Conservation (phyloP, 208 protist species). For the Wallacemonas sp. region DNA sequence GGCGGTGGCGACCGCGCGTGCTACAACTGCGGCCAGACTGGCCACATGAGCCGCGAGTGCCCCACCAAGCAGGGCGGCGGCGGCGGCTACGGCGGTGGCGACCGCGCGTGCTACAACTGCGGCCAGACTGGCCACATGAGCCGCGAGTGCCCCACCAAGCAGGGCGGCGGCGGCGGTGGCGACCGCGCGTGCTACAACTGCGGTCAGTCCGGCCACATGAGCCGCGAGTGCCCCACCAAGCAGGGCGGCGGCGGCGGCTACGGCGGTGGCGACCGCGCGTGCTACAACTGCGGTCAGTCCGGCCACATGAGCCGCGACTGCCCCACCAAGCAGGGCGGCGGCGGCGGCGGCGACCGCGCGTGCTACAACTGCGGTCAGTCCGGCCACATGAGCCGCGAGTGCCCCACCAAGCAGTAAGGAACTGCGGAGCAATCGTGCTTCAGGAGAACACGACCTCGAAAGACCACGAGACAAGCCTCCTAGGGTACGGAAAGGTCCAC, state of each 20-base stretch:
- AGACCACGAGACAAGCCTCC: not conserved
- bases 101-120: constrained; percentile 83
- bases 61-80: constrained; percentile 41
- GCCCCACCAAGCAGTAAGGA: constrained; percentile 33
- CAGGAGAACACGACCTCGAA: too few species aligned
- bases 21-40: constrained; percentile 72
- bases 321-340: constrained; percentile 30
- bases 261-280: constrained; percentile 44
- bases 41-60: constrained; percentile 86
- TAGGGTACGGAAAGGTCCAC: too few species aligned
- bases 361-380: constrained; percentile 46
- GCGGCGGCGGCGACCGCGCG: constrained; percentile 17
- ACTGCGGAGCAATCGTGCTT: too few species aligned
- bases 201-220: constrained; percentile 79
- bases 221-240: constrained; percentile 80
- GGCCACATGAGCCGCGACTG: constrained; percentile 90
- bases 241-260: constrained; percentile 25
- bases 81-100: constrained; percentile 61
- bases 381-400: constrained; percentile 49
- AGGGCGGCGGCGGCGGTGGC: constrained; percentile 41
- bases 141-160: constrained; percentile 72
- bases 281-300: constrained; percentile 84
- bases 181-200: constrained; percentile 86
- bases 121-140: constrained; percentile 79
- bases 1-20: constrained; percentile 38